A percentile compares a stretch with the other conserved stretches of the same genome.
Evolutionary conservation across 108 stramenopile species (phyloP).

Genomic region (Nitzschia palea): DNA sequence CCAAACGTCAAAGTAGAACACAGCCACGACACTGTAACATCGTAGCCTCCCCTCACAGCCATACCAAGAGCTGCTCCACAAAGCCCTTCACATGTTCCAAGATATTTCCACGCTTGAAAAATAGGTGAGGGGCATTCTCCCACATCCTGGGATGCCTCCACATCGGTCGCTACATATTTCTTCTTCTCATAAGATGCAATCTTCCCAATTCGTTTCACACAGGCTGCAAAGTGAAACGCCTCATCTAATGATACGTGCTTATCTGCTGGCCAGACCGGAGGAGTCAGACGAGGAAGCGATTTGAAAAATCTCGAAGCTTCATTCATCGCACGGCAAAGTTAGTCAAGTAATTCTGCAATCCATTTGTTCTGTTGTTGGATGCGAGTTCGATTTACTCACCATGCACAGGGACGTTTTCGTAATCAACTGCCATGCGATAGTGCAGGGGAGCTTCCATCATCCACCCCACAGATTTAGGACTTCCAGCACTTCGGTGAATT

Average conservation of each 20-base stretch:
- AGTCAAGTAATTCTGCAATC: too few species aligned
- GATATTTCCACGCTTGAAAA: slow-evolving; percentile 57
- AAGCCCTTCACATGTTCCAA: slow-evolving; percentile 81
- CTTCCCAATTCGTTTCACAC: slow-evolving; percentile 78
- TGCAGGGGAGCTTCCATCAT: slow-evolving; percentile 72
- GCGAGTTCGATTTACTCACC: slow-evolving; percentile 13
- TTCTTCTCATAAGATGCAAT: slow-evolving; percentile 59
- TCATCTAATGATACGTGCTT: slow-evolving; percentile 70
- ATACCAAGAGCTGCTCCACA: slow-evolving; percentile 71
- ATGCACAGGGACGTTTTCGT: slow-evolving; percentile 59
- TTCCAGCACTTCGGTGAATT: slow-evolving; percentile 40
- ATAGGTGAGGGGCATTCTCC: slow-evolving; percentile 26
- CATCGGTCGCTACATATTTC: slow-evolving; percentile 16
- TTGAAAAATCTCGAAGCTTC: too few species aligned
- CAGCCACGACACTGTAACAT: slow-evolving; percentile 76
- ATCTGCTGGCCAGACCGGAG: slow-evolving; percentile 82
- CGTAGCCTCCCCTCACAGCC: slow-evolving; percentile 74
- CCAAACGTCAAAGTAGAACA: slow-evolving; percentile 66
- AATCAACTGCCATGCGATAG: slow-evolving; percentile 72
- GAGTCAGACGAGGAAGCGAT: slow-evolving; percentile 4
- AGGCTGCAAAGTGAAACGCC: slow-evolving; percentile 87
- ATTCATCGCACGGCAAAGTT: too few species aligned
- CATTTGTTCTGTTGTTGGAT: too few species aligned
- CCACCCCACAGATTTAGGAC: slow-evolving; percentile 69
- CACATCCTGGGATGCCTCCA: not conserved